Conservation (phyloP, 768 basidiomycete species). For the Tulasnella sp. region DNA sequence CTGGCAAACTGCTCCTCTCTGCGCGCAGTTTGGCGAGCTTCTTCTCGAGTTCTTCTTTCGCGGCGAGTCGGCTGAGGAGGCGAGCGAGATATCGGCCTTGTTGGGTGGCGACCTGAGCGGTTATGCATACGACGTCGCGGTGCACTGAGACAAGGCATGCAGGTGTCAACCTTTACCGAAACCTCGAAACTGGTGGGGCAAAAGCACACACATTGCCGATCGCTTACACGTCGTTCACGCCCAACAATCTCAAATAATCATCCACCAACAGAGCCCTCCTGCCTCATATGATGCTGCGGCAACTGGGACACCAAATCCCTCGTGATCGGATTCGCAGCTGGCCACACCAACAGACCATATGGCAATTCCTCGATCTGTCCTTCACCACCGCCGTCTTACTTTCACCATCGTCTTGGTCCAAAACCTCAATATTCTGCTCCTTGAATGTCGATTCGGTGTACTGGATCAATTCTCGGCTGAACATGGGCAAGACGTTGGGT, state of each 20-base stretch:
- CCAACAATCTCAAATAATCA: conserved; percentile 70
- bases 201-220: conserved; percentile 60
- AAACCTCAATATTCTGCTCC: too few species aligned
- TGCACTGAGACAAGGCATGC: conserved; percentile 53
- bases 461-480: too few species aligned
- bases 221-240: conserved; percentile 81
- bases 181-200: too few species aligned
- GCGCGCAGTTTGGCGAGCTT: conserved; percentile 40
- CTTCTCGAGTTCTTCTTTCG: conserved; percentile 58
- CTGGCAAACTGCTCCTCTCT: conserved; percentile 1
- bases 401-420: too few species aligned
- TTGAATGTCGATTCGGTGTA: too few species aligned
- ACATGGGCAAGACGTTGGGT: too few species aligned
- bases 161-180: too few species aligned
- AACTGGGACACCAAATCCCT: conserved; percentile 67
- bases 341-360: too few species aligned
- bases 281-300: conserved; percentile 71
- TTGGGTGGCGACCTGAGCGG: conserved; percentile 94
- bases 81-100: conserved; percentile 91
- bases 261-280: conserved; percentile 85
- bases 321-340: conserved; percentile 45
- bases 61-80: conserved; percentile 69
- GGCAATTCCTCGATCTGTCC: too few species aligned
- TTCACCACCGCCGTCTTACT: too few species aligned
- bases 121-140: conserved; percentile 88